These are phyloP conservation scores for Cryptococcus jaspeensis DNA, from an alignment of 1,284 basidiomycete genomes.

Conservation along the genomic window DNA sequence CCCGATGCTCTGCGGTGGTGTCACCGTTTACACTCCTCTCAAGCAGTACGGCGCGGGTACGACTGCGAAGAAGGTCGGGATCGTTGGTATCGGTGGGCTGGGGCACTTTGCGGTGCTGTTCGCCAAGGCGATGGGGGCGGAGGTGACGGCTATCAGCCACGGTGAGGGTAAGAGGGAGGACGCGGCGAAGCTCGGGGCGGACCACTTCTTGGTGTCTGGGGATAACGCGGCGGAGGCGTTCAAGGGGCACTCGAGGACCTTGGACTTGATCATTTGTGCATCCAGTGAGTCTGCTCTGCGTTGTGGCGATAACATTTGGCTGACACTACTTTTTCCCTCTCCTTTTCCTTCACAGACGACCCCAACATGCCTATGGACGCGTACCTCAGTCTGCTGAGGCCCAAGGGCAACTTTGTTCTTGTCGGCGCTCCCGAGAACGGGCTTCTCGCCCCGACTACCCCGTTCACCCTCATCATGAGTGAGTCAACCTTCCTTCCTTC, in stretches of 20 bases:
- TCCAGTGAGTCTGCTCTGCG: slow-evolving; percentile 40
- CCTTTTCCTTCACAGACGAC: slow-evolving; percentile 13
- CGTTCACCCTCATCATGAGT: slow-evolving; percentile 32
- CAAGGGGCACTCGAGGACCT: slow-evolving; percentile 51
- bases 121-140: slow-evolving; percentile 60
- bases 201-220: slow-evolving; percentile 54
- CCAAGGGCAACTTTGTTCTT: slow-evolving; percentile 49
- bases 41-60: slow-evolving; percentile 62
- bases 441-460: slow-evolving; percentile 22
- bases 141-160: slow-evolving; percentile 64
- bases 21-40: slow-evolving; percentile 65
- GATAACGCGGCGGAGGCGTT: slow-evolving; percentile 51
- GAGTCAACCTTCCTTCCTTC: no score
- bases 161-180: slow-evolving; percentile 61
- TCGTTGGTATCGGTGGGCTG: slow-evolving; percentile 65
- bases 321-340: background rate
- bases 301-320: no score
- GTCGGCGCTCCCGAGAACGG: slow-evolving; percentile 48
- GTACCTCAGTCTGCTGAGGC: slow-evolving; percentile 50
- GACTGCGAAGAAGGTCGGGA: slow-evolving; percentile 59
- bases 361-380: slow-evolving; percentile 45
- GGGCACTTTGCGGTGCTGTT: slow-evolving; percentile 60
- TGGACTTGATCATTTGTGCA: slow-evolving; percentile 64
- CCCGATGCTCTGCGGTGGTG: slow-evolving; percentile 60
- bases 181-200: slow-evolving; percentile 61